Base-by-base conservation (phyloP, 1,139 yeast genomes). In the Candida dubliniensis region DNA sequence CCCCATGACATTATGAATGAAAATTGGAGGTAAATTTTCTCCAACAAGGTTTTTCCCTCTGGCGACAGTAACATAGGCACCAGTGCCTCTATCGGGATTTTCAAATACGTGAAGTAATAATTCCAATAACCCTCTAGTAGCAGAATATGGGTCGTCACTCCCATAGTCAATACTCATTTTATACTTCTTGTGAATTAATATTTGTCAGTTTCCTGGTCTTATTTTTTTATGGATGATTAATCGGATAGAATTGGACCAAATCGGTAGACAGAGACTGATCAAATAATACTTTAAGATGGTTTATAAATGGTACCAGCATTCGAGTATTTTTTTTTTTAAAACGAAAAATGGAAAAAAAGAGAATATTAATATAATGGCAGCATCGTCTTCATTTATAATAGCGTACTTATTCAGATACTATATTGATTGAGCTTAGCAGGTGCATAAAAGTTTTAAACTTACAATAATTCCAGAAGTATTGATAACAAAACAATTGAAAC, bases 1-100 rank as follows among this genome's bases (percentile, higher is more conserved):
- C 8, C 45, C 46, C 14, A 56, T 31, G 3, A 51, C 49, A 48
- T 60, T 60, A n/a, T 55, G 51, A n/a, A 57, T 42, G 25, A 67
- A 39, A 0, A 52, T 42, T 13, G 47, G 54, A 2, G 69, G 65
- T 30, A 59, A 41, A 2, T 49, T 41, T 4, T 50, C 49, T 0
- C 72, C 73, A 31, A 61, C 34, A 35, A 66, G 47, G 37, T 53
- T 55, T 8, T 47, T 47, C 6, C 63, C 57, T 38, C 55, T 56
- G 1, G 38, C 27, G 5, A 58, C 52, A 32, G 62, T 43, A 4
- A 33, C 40, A 25, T 41, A 41, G 12, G 45, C 36, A 4, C 50
- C 48, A 4, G 47, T 40, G 1, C 42, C 47, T 36, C 30, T 29
- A 32, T 47, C 46, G 13, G 50, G 44, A 5, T 38, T 34, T 23